These are phyloP conservation scores for Fraxinus sp. DNA, from an alignment of 305 asterid species.

Conservation along the genomic window DNA sequence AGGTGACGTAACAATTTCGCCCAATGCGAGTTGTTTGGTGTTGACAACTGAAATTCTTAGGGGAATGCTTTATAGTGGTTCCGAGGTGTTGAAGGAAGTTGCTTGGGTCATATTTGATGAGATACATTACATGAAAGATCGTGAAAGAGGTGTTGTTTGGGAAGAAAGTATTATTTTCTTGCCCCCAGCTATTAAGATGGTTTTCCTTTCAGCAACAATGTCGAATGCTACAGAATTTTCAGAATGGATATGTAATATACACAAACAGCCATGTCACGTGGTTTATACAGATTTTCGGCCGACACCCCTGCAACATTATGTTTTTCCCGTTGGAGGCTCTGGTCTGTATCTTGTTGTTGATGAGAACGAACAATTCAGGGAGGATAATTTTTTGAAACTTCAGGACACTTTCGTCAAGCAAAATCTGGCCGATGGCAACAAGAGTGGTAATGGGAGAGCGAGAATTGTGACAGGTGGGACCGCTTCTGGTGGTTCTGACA, in stretches of 20 bases:
- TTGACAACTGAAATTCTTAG: conserved; percentile 96
- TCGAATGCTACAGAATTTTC: conserved; percentile 83
- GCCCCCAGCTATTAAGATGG: conserved; percentile 96
- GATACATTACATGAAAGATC: conserved; percentile 98
- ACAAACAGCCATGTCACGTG: conserved; percentile 96
- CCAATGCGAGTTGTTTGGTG: conserved; percentile 95
- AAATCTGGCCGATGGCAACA: conserved; percentile 47
- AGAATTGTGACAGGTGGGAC: conserved; percentile 75
- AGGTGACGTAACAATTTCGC: conserved; percentile 88
- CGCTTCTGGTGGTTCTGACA: conserved; percentile 78
- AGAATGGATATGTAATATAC: conserved; percentile 84
- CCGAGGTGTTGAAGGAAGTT: conserved; percentile 98
- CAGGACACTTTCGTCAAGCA: conserved; percentile 75
- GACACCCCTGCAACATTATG: conserved; percentile 93
- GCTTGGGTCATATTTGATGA: conserved; percentile 99
- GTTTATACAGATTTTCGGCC: conserved; percentile 98
- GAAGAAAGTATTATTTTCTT: conserved; percentile 93
- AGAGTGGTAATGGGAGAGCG: conserved; percentile 51
- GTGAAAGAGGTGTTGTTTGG: conserved; percentile 99
- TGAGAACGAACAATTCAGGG: conserved; percentile 92
- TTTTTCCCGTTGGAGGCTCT: conserved; percentile 88
- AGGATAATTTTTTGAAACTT: conserved; percentile 78
- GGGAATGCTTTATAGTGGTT: conserved; percentile 96
- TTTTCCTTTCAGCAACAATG: conserved; percentile 81
- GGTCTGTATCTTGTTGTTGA: conserved; percentile 94